A percentile compares a stretch with the other conserved stretches of the same genome.
These are phyloP conservation scores for Zygosaccharomyces bailii DNA, from an alignment of 805 yeast genomes.

Conservation along the genomic window DNA sequence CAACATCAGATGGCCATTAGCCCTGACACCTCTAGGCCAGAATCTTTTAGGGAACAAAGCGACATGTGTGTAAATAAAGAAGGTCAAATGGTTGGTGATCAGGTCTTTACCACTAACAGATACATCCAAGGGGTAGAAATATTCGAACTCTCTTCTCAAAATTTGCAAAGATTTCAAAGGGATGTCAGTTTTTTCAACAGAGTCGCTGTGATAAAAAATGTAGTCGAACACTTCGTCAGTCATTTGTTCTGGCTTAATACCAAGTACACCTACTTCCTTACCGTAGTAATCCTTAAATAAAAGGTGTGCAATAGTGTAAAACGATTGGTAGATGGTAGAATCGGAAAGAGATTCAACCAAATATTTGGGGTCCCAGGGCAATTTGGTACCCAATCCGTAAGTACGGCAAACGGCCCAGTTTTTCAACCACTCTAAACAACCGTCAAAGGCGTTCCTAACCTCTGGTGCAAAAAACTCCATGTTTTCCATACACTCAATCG, in stretches of 20 bases:
- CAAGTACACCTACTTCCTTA: conserved; percentile 63
- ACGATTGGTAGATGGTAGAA: conserved; percentile 93
- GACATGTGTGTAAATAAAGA: conserved; percentile 88
- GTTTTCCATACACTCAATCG: conserved; percentile 68
- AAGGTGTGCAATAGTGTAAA: conserved; percentile 84
- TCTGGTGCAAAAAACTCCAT: conserved; percentile 82
- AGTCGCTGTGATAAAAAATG: conserved; percentile 71
- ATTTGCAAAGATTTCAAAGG: conserved; percentile 62
- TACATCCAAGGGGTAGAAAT: conserved; percentile 91
- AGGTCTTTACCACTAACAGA: conserved; percentile 95
- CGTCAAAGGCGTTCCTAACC: conserved; percentile 87
- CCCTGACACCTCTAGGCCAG: conserved; percentile 95
- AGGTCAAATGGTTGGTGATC: conserved; percentile 95
- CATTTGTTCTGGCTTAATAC: conserved; percentile 76
- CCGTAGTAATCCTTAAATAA: conserved; percentile 88
- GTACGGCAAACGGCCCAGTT: conserved; percentile 98
- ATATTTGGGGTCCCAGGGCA: conserved; percentile 96
- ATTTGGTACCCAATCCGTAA: conserved; percentile 88
- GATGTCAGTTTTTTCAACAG: conserved; percentile 51
- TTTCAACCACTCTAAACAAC: conserved; percentile 91
- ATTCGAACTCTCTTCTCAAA: conserved; percentile 91
- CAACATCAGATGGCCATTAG: conserved; percentile 91
- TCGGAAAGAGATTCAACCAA: conserved; percentile 94
- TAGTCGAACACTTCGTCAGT: conserved; percentile 92
- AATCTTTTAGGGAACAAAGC: conserved; percentile 85